Evolutionary conservation across 2,329 filamentous ascomycete species (phyloP), one percentile per base, ranked within the genome.

Genomic region (Grosmannia clavigera): DNA sequence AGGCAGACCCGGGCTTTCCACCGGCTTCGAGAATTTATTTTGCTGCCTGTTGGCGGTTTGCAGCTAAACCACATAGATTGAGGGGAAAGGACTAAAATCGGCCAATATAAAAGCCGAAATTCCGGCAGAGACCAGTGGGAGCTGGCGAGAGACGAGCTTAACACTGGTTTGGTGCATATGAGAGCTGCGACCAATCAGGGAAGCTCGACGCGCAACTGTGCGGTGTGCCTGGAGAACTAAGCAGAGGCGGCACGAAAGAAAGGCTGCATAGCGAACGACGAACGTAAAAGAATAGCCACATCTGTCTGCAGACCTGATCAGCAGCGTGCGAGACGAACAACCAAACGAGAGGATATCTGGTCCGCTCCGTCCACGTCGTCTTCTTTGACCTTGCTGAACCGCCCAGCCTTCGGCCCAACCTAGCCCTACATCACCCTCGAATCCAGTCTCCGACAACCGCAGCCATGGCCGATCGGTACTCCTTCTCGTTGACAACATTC

Each of bases 401-500:
- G 29, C n/a, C 27, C 12, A 27, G 0, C 38, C 38, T 57, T 27
- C 22, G 9, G 14, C 12, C n/a, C 40, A 40, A 29, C 52, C 29
- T 29, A n/a, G 9, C 51, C 7, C 27, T 22, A 33, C 25, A 12
- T 58, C 43, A 25, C 29, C 19, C 16, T 19, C 27, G 33, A 53
- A 27, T 29, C 19, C 38, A 3, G 19, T 25, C 29, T 48, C 35
- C 33, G 55, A 33, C 33, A 35, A 25, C 57, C 43, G 16, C 40
- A 48, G 79, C 66, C 72, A 99, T 99, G 92, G 92, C 94, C 71
- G 94, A 99, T 77, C 84, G 94, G 80, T 99, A 99, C 78, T 96
- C 92, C 60, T 99, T 99, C 85, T 99, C 94, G 62, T 83, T 99
- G 73, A 99, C 94, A 65, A 99, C 94, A 66, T 99, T 99, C 86